These are phyloP conservation scores for Tetrahymena thermophila DNA, from an alignment of 73 alveolate species.

Conservation along the genomic window DNA sequence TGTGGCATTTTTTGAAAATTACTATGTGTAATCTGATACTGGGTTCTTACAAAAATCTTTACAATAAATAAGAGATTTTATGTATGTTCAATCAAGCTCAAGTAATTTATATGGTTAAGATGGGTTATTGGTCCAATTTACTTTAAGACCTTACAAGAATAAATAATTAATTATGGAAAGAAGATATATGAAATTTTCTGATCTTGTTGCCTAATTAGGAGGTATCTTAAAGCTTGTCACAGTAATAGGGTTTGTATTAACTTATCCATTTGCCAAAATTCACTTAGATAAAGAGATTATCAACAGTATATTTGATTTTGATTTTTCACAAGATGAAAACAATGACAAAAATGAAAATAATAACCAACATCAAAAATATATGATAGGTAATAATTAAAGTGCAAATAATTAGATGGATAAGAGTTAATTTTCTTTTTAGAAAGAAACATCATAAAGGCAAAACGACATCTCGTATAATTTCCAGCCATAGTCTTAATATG, in stretches of 20 bases:
- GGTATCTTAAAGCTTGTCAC: neutral
- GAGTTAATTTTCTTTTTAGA: too few species aligned
- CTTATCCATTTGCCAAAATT: neutral
- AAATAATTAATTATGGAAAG: neutral
- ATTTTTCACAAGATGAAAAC: neutral
- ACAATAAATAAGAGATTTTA: neutral
- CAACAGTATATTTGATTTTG: neutral
- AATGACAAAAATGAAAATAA: neutral
- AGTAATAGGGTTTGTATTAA: neutral
- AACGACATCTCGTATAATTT: too few species aligned
- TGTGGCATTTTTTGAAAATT: neutral
- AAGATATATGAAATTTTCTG: neutral
- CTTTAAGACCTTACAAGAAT: neutral
- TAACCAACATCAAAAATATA: neutral
- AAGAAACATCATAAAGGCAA: too few species aligned
- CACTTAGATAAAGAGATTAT: neutral
- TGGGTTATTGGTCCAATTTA: neutral
- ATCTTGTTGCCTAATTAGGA: neutral
- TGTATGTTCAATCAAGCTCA: neutral
- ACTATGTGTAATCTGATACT: neutral
- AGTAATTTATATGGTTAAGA: neutral
- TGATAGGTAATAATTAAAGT: neutral
- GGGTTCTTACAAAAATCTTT: neutral
- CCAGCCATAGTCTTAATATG: too few species aligned
- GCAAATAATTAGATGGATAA: too few species aligned